Evolutionary conservation across 352 stramenopile genomes (phyloP), one percentile per base, ranked within the genome.

Genomic region (Phytophthora pistaciae): DNA sequence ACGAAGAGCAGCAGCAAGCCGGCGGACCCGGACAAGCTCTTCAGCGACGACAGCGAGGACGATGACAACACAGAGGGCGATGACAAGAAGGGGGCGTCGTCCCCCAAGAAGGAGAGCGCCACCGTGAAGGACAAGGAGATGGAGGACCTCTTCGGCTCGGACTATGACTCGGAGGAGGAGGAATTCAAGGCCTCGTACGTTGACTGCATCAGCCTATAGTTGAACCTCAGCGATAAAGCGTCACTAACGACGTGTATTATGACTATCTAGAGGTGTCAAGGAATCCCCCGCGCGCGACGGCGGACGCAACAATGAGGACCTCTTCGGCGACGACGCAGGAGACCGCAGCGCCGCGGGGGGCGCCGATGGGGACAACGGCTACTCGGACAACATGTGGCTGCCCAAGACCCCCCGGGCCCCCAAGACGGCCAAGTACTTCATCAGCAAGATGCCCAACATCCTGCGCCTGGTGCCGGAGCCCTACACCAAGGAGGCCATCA

Each of bases 121-220:
- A 77, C 78, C 27, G 76, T 82, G 16, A 94, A 93, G 33, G 84
- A 91, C 58, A 89, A 92, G 50, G 89, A 96, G 73, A 96, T 96
- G 87, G 84, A 92, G 60, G 89, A 96, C n/a, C 79, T 96, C 21
- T 96, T 96, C 61, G 89, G 89, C 56, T 96, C 89, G 42, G 89
- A 96, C 66, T 96, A 96, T 70, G 89, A 96, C 73, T 96, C 89
- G 62, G 89, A 93, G 57, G 88, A 95, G 66, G 89, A 96, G 56
- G 89, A 96, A 62, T 95, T 96, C 78, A 95, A 96, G 70, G 89
- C 89, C 48, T 92, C 84, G 85, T 93, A 89, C 64, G 84, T 81
- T 14, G 7, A 4, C 21, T 29, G 11, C 46, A 13, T 5, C 29
- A 25, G 4, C 20, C 5, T 56, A 60, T 52, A 36, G 31, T 36